A percentile compares a stretch with the other conserved stretches of the same genome.
Conservation (phyloP, 78 protist genomes). For the Chrysochromulina parva region DNA sequence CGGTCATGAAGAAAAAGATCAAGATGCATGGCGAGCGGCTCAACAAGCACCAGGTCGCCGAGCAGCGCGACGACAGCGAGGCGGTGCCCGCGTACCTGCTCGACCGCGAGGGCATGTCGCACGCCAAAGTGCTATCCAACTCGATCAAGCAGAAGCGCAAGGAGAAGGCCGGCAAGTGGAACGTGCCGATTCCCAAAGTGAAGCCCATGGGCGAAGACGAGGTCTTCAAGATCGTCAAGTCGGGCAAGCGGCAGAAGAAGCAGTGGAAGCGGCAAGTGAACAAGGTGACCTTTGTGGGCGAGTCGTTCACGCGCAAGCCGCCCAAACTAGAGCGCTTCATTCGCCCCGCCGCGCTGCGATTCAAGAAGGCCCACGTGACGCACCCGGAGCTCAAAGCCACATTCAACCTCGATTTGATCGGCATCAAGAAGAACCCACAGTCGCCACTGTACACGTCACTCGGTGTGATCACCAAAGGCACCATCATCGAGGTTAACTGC, state of each 20-base stretch:
- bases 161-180: slow-evolving; percentile 99
- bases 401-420: slow-evolving; percentile 93
- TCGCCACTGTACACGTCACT: slow-evolving; percentile 90
- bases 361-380: slow-evolving; percentile 94
- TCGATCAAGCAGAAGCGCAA: slow-evolving; percentile 98
- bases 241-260: slow-evolving; percentile 96
- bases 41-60: slow-evolving; percentile 74
- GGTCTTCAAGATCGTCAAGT: slow-evolving; percentile 89
- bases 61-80: slow-evolving; percentile 80
- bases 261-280: slow-evolving; percentile 98
- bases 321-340: slow-evolving; percentile 88
- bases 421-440: slow-evolving; percentile 97
- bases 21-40: slow-evolving; percentile 88
- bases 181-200: slow-evolving; percentile 95
- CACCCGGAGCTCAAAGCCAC: slow-evolving; percentile 99
- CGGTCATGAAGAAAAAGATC: slow-evolving; percentile 86
- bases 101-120: slow-evolving; percentile 91
- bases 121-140: slow-evolving; percentile 93
- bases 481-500: slow-evolving; percentile 85
- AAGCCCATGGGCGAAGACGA: slow-evolving; percentile 64
- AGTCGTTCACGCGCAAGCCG: slow-evolving; percentile 95
- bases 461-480: slow-evolving; percentile 96
- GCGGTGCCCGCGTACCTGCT: slow-evolving; percentile 98
- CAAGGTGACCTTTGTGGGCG: slow-evolving; percentile 78
- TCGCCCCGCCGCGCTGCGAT: slow-evolving; percentile 95